These are phyloP conservation scores for Gynandropsis gynandra DNA, from an alignment of 345 rosid species.

Conservation along the genomic window DNA sequence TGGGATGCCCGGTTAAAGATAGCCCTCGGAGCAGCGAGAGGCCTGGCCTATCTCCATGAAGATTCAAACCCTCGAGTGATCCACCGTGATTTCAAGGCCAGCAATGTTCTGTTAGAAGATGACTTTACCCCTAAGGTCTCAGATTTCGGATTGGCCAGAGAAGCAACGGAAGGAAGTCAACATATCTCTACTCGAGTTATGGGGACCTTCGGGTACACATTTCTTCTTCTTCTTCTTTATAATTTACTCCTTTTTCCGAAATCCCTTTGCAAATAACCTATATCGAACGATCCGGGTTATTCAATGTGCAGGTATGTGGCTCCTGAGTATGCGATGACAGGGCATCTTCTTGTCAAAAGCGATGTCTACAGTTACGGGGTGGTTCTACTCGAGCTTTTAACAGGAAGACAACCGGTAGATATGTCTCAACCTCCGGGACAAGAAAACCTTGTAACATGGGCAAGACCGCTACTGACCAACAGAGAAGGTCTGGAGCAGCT, in stretches of 20 bases:
- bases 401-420: constrained; percentile 97
- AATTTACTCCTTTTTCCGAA: too few relatives aligned
- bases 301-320: constrained; percentile 86
- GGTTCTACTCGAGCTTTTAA: constrained; percentile 93
- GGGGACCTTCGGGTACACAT: constrained; percentile 95
- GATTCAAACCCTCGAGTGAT: constrained; percentile 98
- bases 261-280: too few relatives aligned
- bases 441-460: constrained; percentile 97
- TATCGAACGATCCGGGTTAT: constrained; percentile 2
- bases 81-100: constrained; percentile 97
- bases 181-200: constrained; percentile 95
- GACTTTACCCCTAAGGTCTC: constrained; percentile 97
- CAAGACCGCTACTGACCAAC: constrained; percentile 73
- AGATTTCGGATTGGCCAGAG: constrained; percentile 98
- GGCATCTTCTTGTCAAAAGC: constrained; percentile 96
- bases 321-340: constrained; percentile 99
- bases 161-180: constrained; percentile 98
- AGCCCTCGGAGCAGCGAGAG: constrained; percentile 99
- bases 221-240: constrained; percentile 5
- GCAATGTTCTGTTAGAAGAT: constrained; percentile 78
- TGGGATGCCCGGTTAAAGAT: constrained; percentile 97
- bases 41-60: constrained; percentile 97
- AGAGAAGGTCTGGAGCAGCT: constrained; percentile 83
- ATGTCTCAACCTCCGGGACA: constrained; percentile 98
- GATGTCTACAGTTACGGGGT: constrained; percentile 99